Base-by-base conservation (phyloP, 257 asterid species). In the Anisodus acutangulus region DNA sequence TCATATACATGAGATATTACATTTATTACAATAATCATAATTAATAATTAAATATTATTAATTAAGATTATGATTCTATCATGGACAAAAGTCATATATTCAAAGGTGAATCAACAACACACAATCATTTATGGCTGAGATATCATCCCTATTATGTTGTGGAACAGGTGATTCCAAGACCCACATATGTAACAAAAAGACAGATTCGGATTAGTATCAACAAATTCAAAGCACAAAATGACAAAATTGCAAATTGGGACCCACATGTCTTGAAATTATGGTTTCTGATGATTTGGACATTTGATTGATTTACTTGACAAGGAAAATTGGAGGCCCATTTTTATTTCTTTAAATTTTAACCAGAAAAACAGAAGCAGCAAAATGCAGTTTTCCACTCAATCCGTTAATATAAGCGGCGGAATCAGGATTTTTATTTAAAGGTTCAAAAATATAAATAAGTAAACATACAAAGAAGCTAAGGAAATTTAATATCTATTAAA, bases 281-380 rank as follows among this genome's bases (percentile, higher is more conserved):
- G 63, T 4, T 51, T 6, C 7, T 12, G 19, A 39, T 64, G 19
- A 72, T 19, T 51, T 13, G 4, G 45, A 26, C 22, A 26, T 6
- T 76, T 51, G 60, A 74, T 49, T 51, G 81, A 26, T 31, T 51
- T 13, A 76, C 81, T 76, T 76, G 81, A 26, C 45, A 76, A 8
- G 47, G 3, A 19, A 26, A 13, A 12, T 74, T 26, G 15, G 81
- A 9, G 0, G 4, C 45, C 26, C 26, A 12, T 2, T 53, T 13
- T 26, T 9, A 76, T 49, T 49, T 76, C 47, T 13, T 26, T 51
- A 51, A 51, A 51, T 8, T 76, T 26, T 51, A 76, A 55, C 81
- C 64, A 76, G 47, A 51, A 7, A 26, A 72, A 68, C 3, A 1
- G 9, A 51, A 51, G 55, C 55, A 51, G 45, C 45, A 76, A 76